Evolutionary conservation across 768 basidiomycete genomes (phyloP).

Genomic region (Russula abietina): DNA sequence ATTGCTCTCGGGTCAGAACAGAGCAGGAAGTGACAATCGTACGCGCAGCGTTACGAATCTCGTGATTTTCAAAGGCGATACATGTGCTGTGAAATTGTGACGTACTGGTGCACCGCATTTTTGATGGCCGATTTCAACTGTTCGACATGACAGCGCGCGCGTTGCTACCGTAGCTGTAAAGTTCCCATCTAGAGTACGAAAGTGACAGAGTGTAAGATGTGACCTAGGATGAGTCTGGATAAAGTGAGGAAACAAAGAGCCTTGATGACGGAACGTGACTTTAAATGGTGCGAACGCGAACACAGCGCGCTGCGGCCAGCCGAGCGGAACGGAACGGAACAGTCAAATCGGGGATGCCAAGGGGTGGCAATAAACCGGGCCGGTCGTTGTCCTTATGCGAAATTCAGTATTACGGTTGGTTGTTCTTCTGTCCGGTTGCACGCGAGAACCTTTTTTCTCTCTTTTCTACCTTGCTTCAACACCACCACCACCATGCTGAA

Average conservation of each 20-base stretch:
- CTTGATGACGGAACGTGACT: too few relatives aligned
- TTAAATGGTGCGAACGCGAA: too few relatives aligned
- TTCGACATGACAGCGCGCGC: background rate
- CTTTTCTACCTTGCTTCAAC: background rate
- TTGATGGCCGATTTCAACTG: background rate
- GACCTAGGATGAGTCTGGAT: background rate
- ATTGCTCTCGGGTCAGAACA: too few relatives aligned
- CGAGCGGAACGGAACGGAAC: too few relatives aligned
- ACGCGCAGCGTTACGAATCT: background rate
- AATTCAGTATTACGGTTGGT: too few relatives aligned
- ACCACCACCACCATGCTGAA: background rate
- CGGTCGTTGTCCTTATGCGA: background rate
- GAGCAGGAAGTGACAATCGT: too few relatives aligned
- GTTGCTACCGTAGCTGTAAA: background rate
- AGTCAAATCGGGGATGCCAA: too few relatives aligned
- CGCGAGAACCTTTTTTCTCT: background rate
- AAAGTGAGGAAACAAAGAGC: background rate
- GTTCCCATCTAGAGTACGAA: background rate
- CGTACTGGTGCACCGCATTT: background rate
- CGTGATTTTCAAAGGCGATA: background rate
- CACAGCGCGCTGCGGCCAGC: too few relatives aligned
- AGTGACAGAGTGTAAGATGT: background rate
- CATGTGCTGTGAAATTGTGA: background rate
- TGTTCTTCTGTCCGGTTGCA: too few relatives aligned
- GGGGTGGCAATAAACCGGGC: background rate